phyloP scores from a whole-genome alignment of 2,329 filamentous ascomycete species.

The Cladosporium sp. region DNA sequence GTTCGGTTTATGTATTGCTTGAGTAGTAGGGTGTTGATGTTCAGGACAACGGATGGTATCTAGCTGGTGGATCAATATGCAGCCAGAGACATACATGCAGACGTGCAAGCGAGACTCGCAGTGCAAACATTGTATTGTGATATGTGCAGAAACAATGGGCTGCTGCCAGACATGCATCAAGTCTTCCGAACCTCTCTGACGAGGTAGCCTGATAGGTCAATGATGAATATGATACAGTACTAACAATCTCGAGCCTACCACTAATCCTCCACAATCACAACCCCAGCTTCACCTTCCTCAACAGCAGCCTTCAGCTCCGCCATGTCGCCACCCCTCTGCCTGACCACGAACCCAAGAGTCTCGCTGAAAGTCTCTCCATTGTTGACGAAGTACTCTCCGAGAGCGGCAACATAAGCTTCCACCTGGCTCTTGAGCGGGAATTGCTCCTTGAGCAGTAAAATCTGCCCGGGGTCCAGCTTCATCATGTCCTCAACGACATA shows the following conservation, averaged over 20 bases:
- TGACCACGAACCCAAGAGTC: slow-evolving; percentile 59
- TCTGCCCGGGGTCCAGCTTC: slow-evolving; percentile 63
- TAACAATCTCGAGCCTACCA: background rate
- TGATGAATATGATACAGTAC: background rate
- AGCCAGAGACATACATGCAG: background rate
- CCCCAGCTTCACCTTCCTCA: slow-evolving; percentile 70
- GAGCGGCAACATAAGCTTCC: slow-evolving; percentile 53
- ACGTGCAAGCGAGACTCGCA: slow-evolving; percentile 4
- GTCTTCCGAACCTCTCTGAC: background rate
- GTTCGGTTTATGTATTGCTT: background rate
- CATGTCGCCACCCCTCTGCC: slow-evolving; percentile 56
- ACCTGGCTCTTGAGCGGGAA: slow-evolving; percentile 60
- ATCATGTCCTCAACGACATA: slow-evolving; percentile 67
- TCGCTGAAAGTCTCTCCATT: slow-evolving; percentile 65
- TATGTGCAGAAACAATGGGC: background rate
- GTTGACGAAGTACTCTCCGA: slow-evolving; percentile 64
- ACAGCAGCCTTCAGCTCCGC: slow-evolving; percentile 63
- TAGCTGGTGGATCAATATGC: background rate
- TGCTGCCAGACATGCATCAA: background rate
- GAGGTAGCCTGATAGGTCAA: background rate
- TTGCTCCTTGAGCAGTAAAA: slow-evolving; percentile 60
- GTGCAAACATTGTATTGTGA: background rate
- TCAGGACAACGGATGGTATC: background rate
- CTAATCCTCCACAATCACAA: slow-evolving; percentile 44
- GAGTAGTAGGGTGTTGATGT: background rate